Evolutionary conservation across 257 asterid species (phyloP), one percentile per base, ranked within the genome.

Genomic region (Coffea canephora): DNA sequence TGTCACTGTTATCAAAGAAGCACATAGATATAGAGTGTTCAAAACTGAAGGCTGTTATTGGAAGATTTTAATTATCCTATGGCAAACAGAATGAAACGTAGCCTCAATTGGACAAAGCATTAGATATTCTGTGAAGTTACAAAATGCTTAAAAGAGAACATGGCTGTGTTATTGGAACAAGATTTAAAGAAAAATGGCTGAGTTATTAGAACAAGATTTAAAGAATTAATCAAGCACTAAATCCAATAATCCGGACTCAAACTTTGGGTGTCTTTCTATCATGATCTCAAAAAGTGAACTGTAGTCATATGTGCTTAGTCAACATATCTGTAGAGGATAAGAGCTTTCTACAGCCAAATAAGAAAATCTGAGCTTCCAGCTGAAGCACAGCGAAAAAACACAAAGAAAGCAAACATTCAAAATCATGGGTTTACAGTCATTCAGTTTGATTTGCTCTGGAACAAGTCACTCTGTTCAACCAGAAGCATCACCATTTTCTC

Each of bases 391-490:
- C 18, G 50, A 73, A 46, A 39, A 1, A 39, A 39, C 41, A 27
- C 27, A 27, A 27, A 27, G 27, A 27, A 27, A 27, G 27, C 27
- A 27, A 27, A 27, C 27, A 27, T 36, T 39, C 31, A 69, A 27
- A 39, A 49, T 64, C 4, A 70, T 48, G 25, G 46, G 6, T 14
- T n/a, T 16, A 45, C 15, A 50, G 2, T 52, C 15, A 19, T 65
- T 52, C 34, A 27, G 8, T 27, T 77, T 50, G 19, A 78, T 75
- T 36, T 36, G 52, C 50, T 68, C 46, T 25, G 54, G 13, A 69
- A 57, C 73, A 41, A 77, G 88, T 80, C 84, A 93, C 98, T 76
- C 83, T 39, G 84, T 72, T 54, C 85, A 62, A 70, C 85, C 86
- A 59, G 92, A 76, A 84, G 96, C 83, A 75, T 84, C 80, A 78